Base-by-base conservation (phyloP, 176 grass and related monocot species). In the Alopecurus myosuroides region DNA sequence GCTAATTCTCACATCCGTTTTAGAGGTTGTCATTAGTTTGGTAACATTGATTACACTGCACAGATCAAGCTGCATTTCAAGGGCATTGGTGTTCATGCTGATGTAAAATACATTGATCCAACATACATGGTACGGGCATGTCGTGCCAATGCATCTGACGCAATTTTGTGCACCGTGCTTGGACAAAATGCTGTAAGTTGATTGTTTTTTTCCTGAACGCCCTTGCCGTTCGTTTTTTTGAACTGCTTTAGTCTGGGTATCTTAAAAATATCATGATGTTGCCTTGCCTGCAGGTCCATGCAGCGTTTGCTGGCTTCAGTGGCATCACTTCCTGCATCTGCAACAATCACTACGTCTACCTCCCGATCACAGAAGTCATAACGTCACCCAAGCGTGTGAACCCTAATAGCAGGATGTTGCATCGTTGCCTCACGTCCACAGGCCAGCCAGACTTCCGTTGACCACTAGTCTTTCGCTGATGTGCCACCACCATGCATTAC, bases 21-120 rank as follows among this genome's bases (percentile, higher is more conserved):
- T 42, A 60, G 69, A 48, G 68, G 42, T 57, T 3, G 3, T n/a
- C 69, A 46, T 26, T 81, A 23, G 19, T 70, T 81, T 6, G 34
- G 9, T 63, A 22, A 75, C 40, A 81, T 51, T 57, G 25, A 37
- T 73, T 72, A n/a, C 36, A 44, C 6, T 58, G 61, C 74, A 39
- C 78, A 95, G 93, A 95, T 95, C 65, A 95, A 95, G 77, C 86
- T 34, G 15, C 88, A 95, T 88, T 95, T 95, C 85, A 92, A 90
- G 87, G 75, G 80, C 39, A 90, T 86, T 29, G 85, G 58, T 77
- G 82, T 95, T 25, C 90, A 80, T 20, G 93, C 89, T 63, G 93
- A 95, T 92, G 61, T 92, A 35, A 92, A 92, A 73, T 95, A 92
- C 82, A 92, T 95, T 19, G 93, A 95, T 80, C 90, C 93, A 36